These are phyloP conservation scores for Hypoxylon sp. DNA, from an alignment of 2,329 filamentous ascomycete genomes.

Conservation along the genomic window DNA sequence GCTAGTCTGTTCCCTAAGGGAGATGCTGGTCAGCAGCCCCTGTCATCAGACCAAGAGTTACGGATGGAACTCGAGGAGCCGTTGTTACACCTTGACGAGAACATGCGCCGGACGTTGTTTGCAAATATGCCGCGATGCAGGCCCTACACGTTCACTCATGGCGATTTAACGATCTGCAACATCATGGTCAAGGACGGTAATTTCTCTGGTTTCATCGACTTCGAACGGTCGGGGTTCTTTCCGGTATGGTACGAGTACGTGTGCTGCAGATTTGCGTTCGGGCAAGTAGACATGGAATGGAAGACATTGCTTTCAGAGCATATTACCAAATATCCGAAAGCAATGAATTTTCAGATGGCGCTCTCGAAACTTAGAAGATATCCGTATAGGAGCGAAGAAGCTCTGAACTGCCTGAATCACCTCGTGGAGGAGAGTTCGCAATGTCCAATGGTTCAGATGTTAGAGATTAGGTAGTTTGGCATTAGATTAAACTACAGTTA, in stretches of 20 bases:
- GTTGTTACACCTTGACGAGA: background rate
- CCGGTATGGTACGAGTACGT: conserved; percentile 23
- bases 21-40: background rate
- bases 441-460: conserved; percentile 5
- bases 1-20: background rate
- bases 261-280: background rate
- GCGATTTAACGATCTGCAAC: conserved; percentile 8
- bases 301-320: conserved; percentile 15
- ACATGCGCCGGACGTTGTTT: background rate
- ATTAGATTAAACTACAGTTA: background rate
- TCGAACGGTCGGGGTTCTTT: conserved; percentile 18
- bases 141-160: conserved; percentile 22
- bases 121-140: conserved; percentile 7
- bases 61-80: conserved; percentile 1
- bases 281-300: conserved; percentile 11
- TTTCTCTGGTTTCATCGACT: conserved; percentile 23
- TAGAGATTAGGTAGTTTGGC: background rate
- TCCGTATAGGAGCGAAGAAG: background rate
- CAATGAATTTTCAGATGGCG: conserved; percentile 14
- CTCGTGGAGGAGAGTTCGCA: background rate
- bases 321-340: conserved; percentile 9
- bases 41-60: conserved; percentile 17
- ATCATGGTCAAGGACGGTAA: conserved; percentile 21
- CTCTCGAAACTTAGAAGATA: background rate
- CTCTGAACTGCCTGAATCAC: background rate